Base-by-base conservation (phyloP, 2,329 filamentous ascomycete species). In the Phyllachora maydis region DNA sequence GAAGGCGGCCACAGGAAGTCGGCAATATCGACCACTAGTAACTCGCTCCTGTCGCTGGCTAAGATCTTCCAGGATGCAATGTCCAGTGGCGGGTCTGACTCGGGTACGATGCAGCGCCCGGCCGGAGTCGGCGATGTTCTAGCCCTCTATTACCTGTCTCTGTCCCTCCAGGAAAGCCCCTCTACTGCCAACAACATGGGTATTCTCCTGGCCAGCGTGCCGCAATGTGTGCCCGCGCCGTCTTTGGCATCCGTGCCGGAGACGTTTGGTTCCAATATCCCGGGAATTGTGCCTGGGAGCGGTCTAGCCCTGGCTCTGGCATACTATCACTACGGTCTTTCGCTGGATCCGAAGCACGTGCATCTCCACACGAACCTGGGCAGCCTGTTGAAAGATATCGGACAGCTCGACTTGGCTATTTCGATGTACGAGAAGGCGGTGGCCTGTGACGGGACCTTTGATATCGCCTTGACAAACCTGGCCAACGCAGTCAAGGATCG, bases 161-260 rank as follows among this genome's bases (percentile, higher is more conserved):
- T 98, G 3, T 91, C 88, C 0, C 59, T 98, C 3, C 88, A 93
- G 32, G 83, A 88, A 22, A 95, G 88, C 37, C 88, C 88, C 3
- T 98, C 88, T 0, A 98, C 88, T 0, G 88, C 88, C 1, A 98
- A 98, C 43, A 98, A 98, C 42, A 83, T 98, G 8, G 88, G 88
- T 3, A 98, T 98, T 26, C 58, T 98, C 14, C 65, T 98, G n/a
- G 88, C 88, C 4, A 79, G 88, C 27, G 77, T 95, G 11, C 88
- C 92, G 40, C 82, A 91, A 35, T n/a, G n/a, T n/a, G n/a, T n/a
- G n/a, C 43, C 52, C 6, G 47, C 50, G 13, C 45, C 48, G 32
- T 50, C 47, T 10, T 35, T 30, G 7, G 19, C 29, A 5, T 27
- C 40, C 2, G 22, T 25, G 36, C 14, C 37, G 36, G 26, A 34